Conservation (phyloP, 345 rosid species). For the Carallia pectinifolia region DNA sequence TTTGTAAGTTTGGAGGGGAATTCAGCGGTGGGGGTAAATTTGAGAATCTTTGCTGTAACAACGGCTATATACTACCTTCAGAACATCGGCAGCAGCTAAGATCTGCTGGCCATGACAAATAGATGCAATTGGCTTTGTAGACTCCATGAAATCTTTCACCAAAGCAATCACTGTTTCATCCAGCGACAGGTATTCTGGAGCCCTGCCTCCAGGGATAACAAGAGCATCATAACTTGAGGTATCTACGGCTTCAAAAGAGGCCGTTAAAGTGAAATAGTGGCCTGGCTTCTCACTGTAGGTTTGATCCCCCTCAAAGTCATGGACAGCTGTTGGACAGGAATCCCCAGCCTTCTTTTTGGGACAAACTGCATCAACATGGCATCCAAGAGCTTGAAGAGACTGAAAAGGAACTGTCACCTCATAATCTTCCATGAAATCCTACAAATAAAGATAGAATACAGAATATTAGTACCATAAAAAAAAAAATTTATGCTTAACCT, state of each 20-base stretch:
- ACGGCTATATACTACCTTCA: conserved; percentile 48
- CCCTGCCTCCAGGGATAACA: conserved; percentile 87
- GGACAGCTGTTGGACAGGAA: conserved; percentile 78
- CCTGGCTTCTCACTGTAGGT: conserved; percentile 96
- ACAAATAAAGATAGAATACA: conserved; percentile 10
- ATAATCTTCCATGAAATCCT: conserved; percentile 97
- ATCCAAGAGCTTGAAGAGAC: conserved; percentile 78
- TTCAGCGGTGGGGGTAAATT: too few relatives aligned
- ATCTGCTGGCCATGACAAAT: conserved; percentile 93
- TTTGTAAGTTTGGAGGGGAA: too few relatives aligned
- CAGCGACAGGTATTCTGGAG: conserved; percentile 79
- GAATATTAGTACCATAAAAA: neutral
- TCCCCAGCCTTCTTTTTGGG: conserved; percentile 79
- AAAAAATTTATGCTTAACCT: neutral
- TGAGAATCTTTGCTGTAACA: too few relatives aligned
- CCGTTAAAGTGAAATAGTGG: conserved; percentile 67
- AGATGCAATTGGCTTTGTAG: conserved; percentile 80
- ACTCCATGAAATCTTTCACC: conserved; percentile 65
- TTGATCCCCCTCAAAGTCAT: conserved; percentile 97
- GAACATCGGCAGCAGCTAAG: conserved; percentile 84
- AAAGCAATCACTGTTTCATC: conserved; percentile 52
- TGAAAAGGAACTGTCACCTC: conserved; percentile 88
- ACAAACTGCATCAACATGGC: conserved; percentile 88
- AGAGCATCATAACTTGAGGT: conserved; percentile 84
- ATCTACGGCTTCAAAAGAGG: conserved; percentile 48